These are phyloP conservation scores for Solanum habrochaites DNA, from an alignment of 257 asterid species.

Conservation along the genomic window DNA sequence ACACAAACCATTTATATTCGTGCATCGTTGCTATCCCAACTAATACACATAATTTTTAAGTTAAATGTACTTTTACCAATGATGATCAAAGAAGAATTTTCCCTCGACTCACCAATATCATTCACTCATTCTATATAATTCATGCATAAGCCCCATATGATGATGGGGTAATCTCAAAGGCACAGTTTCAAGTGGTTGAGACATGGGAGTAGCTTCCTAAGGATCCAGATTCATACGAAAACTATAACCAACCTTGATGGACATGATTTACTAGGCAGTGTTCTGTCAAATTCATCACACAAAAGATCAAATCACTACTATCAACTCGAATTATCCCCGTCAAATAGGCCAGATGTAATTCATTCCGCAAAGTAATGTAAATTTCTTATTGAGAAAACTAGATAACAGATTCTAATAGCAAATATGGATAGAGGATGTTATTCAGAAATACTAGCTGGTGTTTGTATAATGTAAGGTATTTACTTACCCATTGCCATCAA, in stretches of 20 bases:
- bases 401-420: not conserved
- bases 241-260: not conserved
- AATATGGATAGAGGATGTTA: not conserved
- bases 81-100: not conserved
- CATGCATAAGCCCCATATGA: not conserved
- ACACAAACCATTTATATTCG: not conserved
- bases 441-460: not conserved
- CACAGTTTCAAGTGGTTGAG: not conserved
- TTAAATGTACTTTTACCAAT: not conserved
- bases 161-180: not conserved
- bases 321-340: not conserved
- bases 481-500: constrained; percentile 44
- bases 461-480: not conserved
- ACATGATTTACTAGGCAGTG: not conserved
- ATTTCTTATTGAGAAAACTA: not conserved
- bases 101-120: not conserved
- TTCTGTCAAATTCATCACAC: not conserved
- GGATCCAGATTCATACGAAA: not conserved
- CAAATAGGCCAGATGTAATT: not conserved
- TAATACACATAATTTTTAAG: not conserved
- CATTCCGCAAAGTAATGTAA: not conserved
- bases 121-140: not conserved
- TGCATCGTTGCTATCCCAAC: not conserved
- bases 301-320: not conserved
- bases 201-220: not conserved